phyloP scores from a whole-genome alignment of 2,329 filamentous ascomycete genomes.

The Amesomyces nigricolor region DNA sequence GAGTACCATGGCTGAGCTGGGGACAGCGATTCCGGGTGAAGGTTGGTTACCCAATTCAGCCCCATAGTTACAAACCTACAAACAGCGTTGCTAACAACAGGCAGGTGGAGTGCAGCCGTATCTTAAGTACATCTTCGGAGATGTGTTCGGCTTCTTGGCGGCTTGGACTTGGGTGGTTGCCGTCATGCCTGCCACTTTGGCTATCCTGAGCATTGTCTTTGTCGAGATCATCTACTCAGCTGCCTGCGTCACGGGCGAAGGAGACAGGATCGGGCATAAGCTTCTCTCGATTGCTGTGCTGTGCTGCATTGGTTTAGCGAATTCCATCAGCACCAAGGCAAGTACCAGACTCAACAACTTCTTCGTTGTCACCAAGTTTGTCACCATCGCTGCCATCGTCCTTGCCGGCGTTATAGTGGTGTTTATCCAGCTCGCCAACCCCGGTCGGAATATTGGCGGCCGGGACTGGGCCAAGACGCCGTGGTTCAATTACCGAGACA shows the following conservation, averaged over 20 bases:
- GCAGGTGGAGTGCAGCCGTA: constrained; percentile 58
- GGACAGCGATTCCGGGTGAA: constrained; percentile 57
- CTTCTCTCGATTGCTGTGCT: constrained; percentile 46
- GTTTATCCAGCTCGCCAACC: constrained; percentile 35
- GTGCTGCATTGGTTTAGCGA: constrained; percentile 43
- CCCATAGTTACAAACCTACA: neutral
- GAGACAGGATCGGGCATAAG: constrained; percentile 43
- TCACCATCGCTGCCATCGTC: constrained; percentile 44
- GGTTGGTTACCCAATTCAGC: constrained; percentile 30
- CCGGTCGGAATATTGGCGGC: constrained; percentile 38
- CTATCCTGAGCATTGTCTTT: constrained; percentile 60
- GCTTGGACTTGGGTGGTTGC: constrained; percentile 62
- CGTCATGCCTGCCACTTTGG: constrained; percentile 59
- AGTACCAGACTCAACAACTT: constrained; percentile 51
- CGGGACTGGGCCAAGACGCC: constrained; percentile 46
- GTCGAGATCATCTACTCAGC: constrained; percentile 55
- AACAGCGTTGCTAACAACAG: neutral
- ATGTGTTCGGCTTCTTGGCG: constrained; percentile 56
- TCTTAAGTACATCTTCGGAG: constrained; percentile 55
- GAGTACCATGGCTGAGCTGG: constrained; percentile 56
- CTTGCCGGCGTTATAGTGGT: constrained; percentile 45
- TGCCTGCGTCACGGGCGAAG: constrained; percentile 41
- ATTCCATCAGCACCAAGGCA: constrained; percentile 51
- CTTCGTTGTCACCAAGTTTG: constrained; percentile 51
- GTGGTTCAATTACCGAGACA: constrained; percentile 52